phyloP scores from a whole-genome alignment of 1,284 basidiomycete genomes.

The Cerrena zonata region DNA sequence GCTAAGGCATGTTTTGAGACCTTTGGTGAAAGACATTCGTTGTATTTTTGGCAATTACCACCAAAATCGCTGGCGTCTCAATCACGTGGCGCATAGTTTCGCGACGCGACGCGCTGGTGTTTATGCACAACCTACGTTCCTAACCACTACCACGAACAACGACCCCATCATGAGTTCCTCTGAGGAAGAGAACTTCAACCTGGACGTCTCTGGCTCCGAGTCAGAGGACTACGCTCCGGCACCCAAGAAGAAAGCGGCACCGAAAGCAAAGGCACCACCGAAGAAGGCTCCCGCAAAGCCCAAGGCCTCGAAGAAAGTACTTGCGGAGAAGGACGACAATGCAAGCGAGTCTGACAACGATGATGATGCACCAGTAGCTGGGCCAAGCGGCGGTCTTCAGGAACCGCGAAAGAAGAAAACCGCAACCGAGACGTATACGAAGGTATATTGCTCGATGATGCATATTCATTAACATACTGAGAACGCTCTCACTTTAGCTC shows the following conservation, averaged over 20 bases:
- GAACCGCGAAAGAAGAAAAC: conserved; percentile 66
- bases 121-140: neutral
- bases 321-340: conserved; percentile 50
- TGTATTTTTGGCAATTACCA: too few species aligned
- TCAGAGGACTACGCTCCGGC: conserved; percentile 61
- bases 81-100: neutral
- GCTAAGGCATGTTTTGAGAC: neutral
- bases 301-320: conserved; percentile 57
- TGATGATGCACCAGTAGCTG: conserved; percentile 36
- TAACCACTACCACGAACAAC: neutral
- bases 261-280: conserved; percentile 20
- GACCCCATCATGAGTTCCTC: conserved; percentile 43
- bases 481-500: conserved; percentile 49
- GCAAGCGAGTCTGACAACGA: conserved; percentile 47
- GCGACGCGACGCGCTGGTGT: neutral
- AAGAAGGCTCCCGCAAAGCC: conserved; percentile 38
- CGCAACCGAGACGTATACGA: conserved; percentile 88
- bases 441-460: conserved; percentile 38
- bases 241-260: conserved; percentile 43
- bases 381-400: conserved; percentile 28
- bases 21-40: neutral
- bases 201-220: conserved; percentile 53
- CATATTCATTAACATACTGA: neutral
- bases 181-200: conserved; percentile 61
- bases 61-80: neutral